Evolutionary conservation across 805 yeast species (phyloP), one percentile per base, ranked within the genome.

Genomic region (Dipodascus geniculatus): DNA sequence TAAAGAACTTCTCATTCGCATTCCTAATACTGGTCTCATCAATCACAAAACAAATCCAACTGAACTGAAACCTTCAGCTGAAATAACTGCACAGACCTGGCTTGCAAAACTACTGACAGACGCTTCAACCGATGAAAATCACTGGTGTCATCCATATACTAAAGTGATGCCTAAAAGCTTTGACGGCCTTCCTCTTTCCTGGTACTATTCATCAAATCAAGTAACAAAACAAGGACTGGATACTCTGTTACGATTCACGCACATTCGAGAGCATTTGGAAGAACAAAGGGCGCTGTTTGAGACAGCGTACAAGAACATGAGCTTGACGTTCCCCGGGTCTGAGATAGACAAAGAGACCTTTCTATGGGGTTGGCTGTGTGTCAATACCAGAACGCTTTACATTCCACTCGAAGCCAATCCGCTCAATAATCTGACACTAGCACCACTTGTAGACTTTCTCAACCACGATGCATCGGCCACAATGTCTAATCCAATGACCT

Each of bases 371-470:
- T 91, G 96, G 95, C 74, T 86, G 61, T 82, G 91, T 61, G 86
- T 90, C 54, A 91, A 93, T 65, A 84, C 97, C 1, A 82, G 99
- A 69, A 91, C 98, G 65, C 71, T 91, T 3, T 90, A 88, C 65
- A 68, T 87, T 1, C 49, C 22, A 9, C 35, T 48, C 16, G 82
- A 85, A 1, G 73, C 76, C 49, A 74, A 76, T 35, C 74, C 76
- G 54, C 1, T 77, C 71, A 87, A 84, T 59, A 84, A 86, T 65
- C 82, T 91, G 71, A 87, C 98, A 1, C 71, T 91, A 79, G 97
- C 91, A 0, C 99, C 99, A 0, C 83, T 73, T 57, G 89, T 90
- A 22, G 99, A 91, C 69, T 85, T 87, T 65, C 70, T 91, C 51
- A 93, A 91, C 68, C 98, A 91, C 56, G 55, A 58, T 20, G 55